phyloP scores from a whole-genome alignment of 306 rosid species.

The Styphnolobium japonicum region DNA sequence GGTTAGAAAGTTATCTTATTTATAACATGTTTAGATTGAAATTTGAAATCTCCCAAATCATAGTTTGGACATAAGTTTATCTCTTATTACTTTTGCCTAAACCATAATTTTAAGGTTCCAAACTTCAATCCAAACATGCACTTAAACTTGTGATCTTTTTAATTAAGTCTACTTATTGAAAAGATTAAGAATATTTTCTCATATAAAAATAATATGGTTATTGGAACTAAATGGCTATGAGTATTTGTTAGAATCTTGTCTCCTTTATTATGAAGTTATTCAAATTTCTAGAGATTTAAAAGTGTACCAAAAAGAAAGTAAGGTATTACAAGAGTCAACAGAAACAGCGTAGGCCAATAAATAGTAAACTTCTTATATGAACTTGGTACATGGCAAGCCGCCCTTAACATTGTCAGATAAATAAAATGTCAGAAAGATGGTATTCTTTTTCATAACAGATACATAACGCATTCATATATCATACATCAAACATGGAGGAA shows the following conservation, averaged over 20 bases:
- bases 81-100: too few species aligned
- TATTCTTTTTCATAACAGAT: not conserved
- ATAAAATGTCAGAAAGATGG: not conserved
- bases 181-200: too few species aligned
- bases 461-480: not conserved
- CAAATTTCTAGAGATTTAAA: not conserved
- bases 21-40: too few species aligned
- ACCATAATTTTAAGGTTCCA: too few species aligned
- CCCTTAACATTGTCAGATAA: not conserved
- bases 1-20: too few species aligned
- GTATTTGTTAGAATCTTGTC: not conserved
- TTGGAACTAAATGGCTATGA: not conserved
- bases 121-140: too few species aligned
- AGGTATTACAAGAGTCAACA: not conserved
- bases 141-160: too few species aligned
- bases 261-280: not conserved
- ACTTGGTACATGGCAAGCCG: constrained; percentile 8
- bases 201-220: too few species aligned
- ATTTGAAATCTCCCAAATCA: too few species aligned
- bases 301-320: not conserved
- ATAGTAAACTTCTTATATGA: not conserved
- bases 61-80: too few species aligned
- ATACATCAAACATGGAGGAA: constrained; percentile 14
- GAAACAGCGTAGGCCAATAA: not conserved
- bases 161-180: too few species aligned